A percentile compares a stretch with the other conserved stretches of the same genome.
Evolutionary conservation across 1,139 yeast species (phyloP).

Genomic region (Candida dubliniensis): DNA sequence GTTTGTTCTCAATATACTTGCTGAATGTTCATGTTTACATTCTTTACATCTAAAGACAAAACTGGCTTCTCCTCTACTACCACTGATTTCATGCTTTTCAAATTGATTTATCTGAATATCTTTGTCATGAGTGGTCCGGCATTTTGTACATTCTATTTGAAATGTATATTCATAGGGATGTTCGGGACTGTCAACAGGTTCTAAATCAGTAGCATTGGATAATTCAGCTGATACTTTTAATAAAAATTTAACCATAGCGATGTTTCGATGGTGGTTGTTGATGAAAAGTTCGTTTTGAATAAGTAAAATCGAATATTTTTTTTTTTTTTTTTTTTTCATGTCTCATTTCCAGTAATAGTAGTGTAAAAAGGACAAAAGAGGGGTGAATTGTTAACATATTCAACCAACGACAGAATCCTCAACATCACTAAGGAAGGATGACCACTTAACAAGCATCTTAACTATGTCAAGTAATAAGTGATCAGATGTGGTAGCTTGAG

Average conservation of each 20-base stretch:
- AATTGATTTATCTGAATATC: constrained; percentile 68
- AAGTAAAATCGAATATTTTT: too few relatives aligned
- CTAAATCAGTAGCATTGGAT: constrained; percentile 60
- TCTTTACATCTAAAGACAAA: constrained; percentile 75
- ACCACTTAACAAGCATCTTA: too few relatives aligned
- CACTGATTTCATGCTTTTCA: constrained; percentile 61
- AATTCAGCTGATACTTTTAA: constrained; percentile 62
- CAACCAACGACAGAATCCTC: too few relatives aligned
- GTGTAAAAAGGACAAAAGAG: too few relatives aligned
- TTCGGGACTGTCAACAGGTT: constrained; percentile 59
- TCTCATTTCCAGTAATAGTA: too few relatives aligned
- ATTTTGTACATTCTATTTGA: constrained; percentile 70
- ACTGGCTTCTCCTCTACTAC: constrained; percentile 81
- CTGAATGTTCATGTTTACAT: constrained; percentile 52
- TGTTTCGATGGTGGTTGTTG: background rate
- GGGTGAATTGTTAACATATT: too few relatives aligned
- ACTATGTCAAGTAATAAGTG: too few relatives aligned
- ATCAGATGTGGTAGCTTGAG: too few relatives aligned
- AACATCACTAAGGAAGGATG: too few relatives aligned
- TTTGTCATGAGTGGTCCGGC: constrained; percentile 77
- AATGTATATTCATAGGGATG: constrained; percentile 75
- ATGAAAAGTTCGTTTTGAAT: background rate
- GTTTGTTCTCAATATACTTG: constrained; percentile 37
- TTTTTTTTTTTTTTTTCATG: too few relatives aligned
- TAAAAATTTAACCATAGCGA: constrained; percentile 38